These are phyloP conservation scores for Fusarium solani-melongenae DNA, from an alignment of 2,329 filamentous ascomycete genomes.

Conservation along the genomic window DNA sequence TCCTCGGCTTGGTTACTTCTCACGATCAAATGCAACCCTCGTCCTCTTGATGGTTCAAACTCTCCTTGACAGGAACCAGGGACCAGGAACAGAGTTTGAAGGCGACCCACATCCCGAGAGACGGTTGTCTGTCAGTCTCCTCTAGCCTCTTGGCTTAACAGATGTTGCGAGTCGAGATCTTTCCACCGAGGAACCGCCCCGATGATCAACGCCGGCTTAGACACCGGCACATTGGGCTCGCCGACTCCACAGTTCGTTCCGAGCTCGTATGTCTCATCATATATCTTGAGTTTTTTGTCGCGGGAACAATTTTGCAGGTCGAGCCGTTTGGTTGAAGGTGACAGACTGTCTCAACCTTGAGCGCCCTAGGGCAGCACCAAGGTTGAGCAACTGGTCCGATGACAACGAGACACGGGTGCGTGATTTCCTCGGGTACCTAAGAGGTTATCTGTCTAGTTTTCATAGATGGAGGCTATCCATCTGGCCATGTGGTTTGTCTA, in stretches of 20 bases:
- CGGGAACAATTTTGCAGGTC: not conserved
- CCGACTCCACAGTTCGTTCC: not conserved
- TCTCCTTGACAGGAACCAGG: not conserved
- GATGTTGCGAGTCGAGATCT: not conserved
- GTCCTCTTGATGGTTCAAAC: not conserved
- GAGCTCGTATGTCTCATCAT: not conserved
- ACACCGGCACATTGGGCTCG: not conserved
- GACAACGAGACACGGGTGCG: not conserved
- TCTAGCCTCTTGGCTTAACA: not conserved
- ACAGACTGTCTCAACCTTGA: slow-evolving; percentile 26
- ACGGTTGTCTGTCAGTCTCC: not conserved
- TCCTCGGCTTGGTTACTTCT: not conserved
- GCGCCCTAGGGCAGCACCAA: not conserved
- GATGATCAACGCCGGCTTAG: not conserved
- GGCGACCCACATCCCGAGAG: not conserved
- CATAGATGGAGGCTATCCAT: not conserved
- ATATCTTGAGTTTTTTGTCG: not conserved
- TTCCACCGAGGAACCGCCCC: not conserved
- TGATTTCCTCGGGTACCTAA: not conserved
- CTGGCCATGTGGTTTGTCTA: not conserved
- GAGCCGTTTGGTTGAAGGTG: not conserved
- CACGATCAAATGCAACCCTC: not conserved
- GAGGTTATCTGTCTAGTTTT: not conserved
- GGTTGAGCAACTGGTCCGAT: not conserved
- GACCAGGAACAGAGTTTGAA: slow-evolving; percentile 10